phyloP scores from a whole-genome alignment of 75 land plant species.

The Pseudotsuga menziesii region DNA sequence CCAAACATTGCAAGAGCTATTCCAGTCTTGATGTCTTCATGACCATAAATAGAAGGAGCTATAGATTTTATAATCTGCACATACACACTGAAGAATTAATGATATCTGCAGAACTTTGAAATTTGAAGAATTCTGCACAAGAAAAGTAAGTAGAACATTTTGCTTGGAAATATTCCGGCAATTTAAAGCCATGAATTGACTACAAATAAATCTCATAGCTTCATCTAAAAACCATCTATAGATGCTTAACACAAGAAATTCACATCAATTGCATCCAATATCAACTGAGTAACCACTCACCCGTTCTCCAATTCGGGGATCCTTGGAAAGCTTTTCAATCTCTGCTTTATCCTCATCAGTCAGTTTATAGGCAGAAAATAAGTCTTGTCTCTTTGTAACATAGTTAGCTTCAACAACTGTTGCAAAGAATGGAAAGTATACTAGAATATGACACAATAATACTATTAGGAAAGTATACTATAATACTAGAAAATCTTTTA shows the following conservation, averaged over 20 bases:
- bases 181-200: not conserved
- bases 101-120: not conserved
- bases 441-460: too few relatives aligned
- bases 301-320: slow-evolving; percentile 95
- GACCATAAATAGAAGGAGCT: slow-evolving; percentile 98
- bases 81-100: not conserved
- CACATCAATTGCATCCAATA: not conserved
- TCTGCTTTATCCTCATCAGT: slow-evolving; percentile 98
- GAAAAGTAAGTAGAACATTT: not conserved
- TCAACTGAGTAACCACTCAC: slow-evolving; percentile 29
- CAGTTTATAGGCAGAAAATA: slow-evolving; percentile 94
- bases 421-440: slow-evolving; percentile 99
- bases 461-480: too few relatives aligned
- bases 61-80: slow-evolving; percentile 90
- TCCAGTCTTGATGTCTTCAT: slow-evolving; percentile 96
- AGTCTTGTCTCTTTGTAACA: slow-evolving; percentile 90
- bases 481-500: too few relatives aligned
- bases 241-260: not conserved
- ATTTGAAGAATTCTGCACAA: not conserved
- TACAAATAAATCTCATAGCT: too few relatives aligned
- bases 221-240: not conserved
- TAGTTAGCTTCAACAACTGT: slow-evolving; percentile 98
- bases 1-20: slow-evolving; percentile 98
- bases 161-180: not conserved
- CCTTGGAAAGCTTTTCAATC: slow-evolving; percentile 87